Base-by-base conservation (phyloP, 2,329 filamentous ascomycete genomes). In the Diaporthe destruens region DNA sequence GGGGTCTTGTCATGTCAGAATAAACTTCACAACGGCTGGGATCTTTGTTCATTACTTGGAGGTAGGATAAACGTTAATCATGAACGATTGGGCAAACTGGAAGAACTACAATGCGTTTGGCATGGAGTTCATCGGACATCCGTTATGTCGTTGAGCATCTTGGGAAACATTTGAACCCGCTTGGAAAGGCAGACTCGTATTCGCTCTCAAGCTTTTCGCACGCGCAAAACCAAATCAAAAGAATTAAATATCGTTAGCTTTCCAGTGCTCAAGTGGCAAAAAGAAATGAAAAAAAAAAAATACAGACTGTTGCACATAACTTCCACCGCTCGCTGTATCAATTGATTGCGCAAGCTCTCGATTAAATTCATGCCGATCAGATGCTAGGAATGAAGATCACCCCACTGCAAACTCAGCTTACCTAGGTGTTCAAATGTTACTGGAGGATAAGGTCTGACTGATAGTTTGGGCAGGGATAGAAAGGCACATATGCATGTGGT, bases 121-220 rank as follows among this genome's bases (percentile, higher is more conserved):
- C 6, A 20, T 53, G 32, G 14, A 53, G 61, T 53, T 51, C 61
- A 11, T 66, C 61, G 61, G 61, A 53, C 61, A 39, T 66, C 47
- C 47, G 61, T 53, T 12, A 32, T 51, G n/a, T 20, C 47, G 8
- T 36, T 53, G 61, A 36, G 1, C 6, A 2, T 20, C 47, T 39
- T 39, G 47, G 32, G 2, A 53, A 66, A 66, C 61, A 9, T n/a
- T n/a, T n/a, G n/a, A n/a, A n/a, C n/a, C n/a, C 34, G 29, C 36
- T 36, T 66, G 61, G n/a, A 7, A 20, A 8, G 61, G 44, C 61
- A 29, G 36, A 66, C 32, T 53, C 61, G 61, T 66, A 66, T 66
- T 66, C 61, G 61, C 7, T 39, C 18, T 29, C 12, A 12, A 39
- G 25, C n/a, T 5, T 18, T 20, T 1, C 42, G 6, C 7, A 7